These are phyloP conservation scores for Mortierella polycephala DNA, from an alignment of 371 early-diverging fungal species.

Conservation along the genomic window DNA sequence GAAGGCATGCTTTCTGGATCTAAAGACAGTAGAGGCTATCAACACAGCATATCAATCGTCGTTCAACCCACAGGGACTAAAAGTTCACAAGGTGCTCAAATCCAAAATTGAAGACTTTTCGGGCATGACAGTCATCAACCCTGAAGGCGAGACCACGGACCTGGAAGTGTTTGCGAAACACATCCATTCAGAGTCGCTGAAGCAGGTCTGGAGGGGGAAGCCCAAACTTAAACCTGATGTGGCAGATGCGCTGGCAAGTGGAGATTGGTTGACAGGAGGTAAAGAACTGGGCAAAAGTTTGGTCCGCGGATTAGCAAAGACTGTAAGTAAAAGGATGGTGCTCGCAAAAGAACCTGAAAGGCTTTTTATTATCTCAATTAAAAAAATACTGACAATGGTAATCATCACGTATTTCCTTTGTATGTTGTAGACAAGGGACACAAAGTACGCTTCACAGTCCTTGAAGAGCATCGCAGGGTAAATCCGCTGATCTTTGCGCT, in stretches of 20 bases:
- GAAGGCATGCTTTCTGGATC: conserved; percentile 33
- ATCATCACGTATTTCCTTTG: neutral
- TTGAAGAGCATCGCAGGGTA: conserved; percentile 43
- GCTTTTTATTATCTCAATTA: neutral
- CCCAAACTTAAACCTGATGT: conserved; percentile 56
- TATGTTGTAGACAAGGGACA: conserved; percentile 26
- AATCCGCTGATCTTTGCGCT: neutral
- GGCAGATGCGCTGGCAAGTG: conserved; percentile 50
- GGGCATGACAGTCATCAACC: conserved; percentile 62
- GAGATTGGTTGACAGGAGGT: conserved; percentile 57
- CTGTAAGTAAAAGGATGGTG: conserved; percentile 5
- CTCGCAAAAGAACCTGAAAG: neutral
- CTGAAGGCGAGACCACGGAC: conserved; percentile 62
- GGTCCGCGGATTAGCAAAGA: conserved; percentile 52
- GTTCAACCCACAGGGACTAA: conserved; percentile 56
- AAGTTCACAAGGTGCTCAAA: conserved; percentile 68
- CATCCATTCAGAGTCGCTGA: conserved; percentile 65
- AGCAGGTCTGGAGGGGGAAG: conserved; percentile 70
- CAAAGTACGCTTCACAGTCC: conserved; percentile 38
- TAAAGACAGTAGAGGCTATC: conserved; percentile 41
- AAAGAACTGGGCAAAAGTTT: conserved; percentile 54
- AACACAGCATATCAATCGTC: conserved; percentile 41
- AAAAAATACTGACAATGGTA: no score
- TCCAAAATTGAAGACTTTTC: conserved; percentile 74
- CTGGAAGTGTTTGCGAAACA: conserved; percentile 70